These are phyloP conservation scores for Chenopodium suecicum DNA, from an alignment of 148 eudicot species.

Conservation along the genomic window DNA sequence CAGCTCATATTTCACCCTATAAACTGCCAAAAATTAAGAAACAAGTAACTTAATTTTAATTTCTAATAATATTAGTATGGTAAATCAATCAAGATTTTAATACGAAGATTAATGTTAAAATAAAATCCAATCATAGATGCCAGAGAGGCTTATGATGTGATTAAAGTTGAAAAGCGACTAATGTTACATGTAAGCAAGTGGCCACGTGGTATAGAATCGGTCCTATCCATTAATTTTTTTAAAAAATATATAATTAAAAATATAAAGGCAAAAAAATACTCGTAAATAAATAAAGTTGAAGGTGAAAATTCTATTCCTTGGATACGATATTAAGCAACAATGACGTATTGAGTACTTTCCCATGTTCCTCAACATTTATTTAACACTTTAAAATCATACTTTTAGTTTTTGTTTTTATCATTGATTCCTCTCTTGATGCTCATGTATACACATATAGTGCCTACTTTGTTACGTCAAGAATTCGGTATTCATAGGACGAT, in stretches of 20 bases:
- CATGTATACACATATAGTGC: neutral
- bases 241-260: neutral
- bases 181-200: constrained; percentile 22
- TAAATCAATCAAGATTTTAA: neutral
- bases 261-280: neutral
- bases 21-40: neutral
- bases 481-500: no score
- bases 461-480: neutral
- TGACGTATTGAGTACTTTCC: constrained; percentile 11
- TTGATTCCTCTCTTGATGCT: neutral
- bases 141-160: constrained; percentile 5
- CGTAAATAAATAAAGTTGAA: neutral
- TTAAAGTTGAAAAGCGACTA: constrained; percentile 10
- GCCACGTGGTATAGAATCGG: constrained; percentile 10
- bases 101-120: neutral
- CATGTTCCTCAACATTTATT: neutral
- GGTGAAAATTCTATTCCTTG: neutral
- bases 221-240: neutral
- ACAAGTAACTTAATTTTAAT: neutral
- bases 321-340: constrained; percentile 15
- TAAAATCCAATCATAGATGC: constrained; percentile 1
- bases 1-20: neutral
- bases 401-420: no score
- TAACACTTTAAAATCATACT: no score
- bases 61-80: neutral